Percentiles rank a stretch among this genome's conserved stretches.
These are phyloP conservation scores for Melanopsichium pennsylvanicum DNA, from an alignment of 1,284 basidiomycete species.

Conservation along the genomic window DNA sequence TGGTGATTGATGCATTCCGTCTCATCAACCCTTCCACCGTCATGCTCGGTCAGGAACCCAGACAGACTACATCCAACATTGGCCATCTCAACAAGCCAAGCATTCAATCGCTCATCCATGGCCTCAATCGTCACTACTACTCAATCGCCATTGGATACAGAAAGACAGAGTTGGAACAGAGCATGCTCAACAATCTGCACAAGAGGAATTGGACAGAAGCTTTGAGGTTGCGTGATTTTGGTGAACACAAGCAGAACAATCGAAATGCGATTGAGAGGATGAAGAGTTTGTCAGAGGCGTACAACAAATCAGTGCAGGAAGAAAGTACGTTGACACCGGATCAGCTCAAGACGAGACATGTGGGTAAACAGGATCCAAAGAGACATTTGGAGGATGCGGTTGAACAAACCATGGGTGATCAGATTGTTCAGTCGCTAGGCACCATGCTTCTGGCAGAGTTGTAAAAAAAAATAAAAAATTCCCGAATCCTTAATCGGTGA, in stretches of 20 bases:
- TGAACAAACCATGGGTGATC: constrained; percentile 64
- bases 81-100: constrained; percentile 98
- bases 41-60: constrained; percentile 84
- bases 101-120: constrained; percentile 76
- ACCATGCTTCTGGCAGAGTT: constrained; percentile 58
- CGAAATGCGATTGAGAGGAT: constrained; percentile 61
- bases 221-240: constrained; percentile 61
- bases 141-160: constrained; percentile 65
- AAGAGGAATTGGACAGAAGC: constrained; percentile 65
- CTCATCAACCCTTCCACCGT: constrained; percentile 65
- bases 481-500: no score
- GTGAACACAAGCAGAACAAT: constrained; percentile 63
- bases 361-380: constrained; percentile 66
- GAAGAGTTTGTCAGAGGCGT: constrained; percentile 61
- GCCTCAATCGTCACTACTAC: constrained; percentile 66
- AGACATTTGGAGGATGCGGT: constrained; percentile 65
- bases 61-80: constrained; percentile 97
- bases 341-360: constrained; percentile 64
- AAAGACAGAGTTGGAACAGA: constrained; percentile 65
- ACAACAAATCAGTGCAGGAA: constrained; percentile 65
- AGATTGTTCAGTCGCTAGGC: constrained; percentile 63
- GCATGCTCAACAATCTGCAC: constrained; percentile 65
- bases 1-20: constrained; percentile 99
- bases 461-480: neutral
- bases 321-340: constrained; percentile 59